phyloP scores from a whole-genome alignment of 768 basidiomycete species.

The Asterophora lycoperdoides region DNA sequence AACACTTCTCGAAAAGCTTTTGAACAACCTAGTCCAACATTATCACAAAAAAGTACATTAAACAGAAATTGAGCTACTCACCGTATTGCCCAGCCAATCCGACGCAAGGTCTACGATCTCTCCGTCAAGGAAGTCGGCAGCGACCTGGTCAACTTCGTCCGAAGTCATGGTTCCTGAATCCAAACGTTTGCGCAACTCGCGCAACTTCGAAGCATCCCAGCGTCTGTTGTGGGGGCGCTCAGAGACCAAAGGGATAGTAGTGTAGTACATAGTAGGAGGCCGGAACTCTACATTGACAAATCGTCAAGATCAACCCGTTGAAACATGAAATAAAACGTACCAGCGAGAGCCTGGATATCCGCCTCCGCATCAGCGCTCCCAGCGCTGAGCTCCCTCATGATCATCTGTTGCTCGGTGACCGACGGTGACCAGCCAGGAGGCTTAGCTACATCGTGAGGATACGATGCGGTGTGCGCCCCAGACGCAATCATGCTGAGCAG shows the following conservation, averaged over 20 bases:
- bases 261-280: conserved; percentile 93
- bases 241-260: conserved; percentile 86
- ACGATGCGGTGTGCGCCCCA: conserved; percentile 59
- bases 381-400: conserved; percentile 86
- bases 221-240: conserved; percentile 82
- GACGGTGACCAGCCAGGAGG: conserved; percentile 64
- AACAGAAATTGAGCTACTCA: conserved; percentile 27
- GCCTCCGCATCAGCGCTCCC: conserved; percentile 75
- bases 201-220: conserved; percentile 91
- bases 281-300: conserved; percentile 67
- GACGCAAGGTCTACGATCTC: conserved; percentile 95
- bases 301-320: conserved; percentile 16
- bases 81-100: conserved; percentile 98
- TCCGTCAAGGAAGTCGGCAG: conserved; percentile 85
- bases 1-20: conserved; percentile 92
- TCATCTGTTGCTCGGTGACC: conserved; percentile 94
- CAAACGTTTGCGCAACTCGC: conserved; percentile 90
- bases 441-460: conserved; percentile 52
- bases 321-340: conserved; percentile 42
- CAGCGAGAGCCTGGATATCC: conserved; percentile 81
- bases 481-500: conserved; percentile 84
- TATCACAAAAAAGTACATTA: conserved; percentile 6
- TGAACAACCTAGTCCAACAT: conserved; percentile 69
- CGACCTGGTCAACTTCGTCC: conserved; percentile 88
- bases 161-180: conserved; percentile 83